These are phyloP conservation scores for Sinapis alba DNA, from an alignment of 441 rosid genomes.

Conservation along the genomic window DNA sequence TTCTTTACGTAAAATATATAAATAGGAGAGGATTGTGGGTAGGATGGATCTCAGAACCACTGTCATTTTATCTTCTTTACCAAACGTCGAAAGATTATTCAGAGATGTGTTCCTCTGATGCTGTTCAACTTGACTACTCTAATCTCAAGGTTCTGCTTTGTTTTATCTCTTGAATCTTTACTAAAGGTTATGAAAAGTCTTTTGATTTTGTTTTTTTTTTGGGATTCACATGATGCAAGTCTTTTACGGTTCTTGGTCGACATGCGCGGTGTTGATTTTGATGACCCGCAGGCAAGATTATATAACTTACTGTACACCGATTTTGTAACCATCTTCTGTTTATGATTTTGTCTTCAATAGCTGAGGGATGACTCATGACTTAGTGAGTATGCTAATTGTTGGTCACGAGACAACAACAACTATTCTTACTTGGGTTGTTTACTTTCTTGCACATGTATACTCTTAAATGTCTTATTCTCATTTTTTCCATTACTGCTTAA, in stretches of 20 bases:
- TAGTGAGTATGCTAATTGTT: slow-evolving; percentile 94
- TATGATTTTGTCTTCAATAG: slow-evolving; percentile 43
- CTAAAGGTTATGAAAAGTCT: background rate
- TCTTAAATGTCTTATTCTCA: background rate
- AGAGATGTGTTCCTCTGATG: too few relatives aligned
- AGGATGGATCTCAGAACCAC: too few relatives aligned
- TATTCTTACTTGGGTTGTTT: slow-evolving; percentile 95
- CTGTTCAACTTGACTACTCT: slow-evolving; percentile 77
- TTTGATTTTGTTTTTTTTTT: slow-evolving; percentile 29
- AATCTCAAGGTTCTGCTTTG: slow-evolving; percentile 70
- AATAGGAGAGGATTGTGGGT: too few relatives aligned
- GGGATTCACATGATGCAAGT: slow-evolving; percentile 81
- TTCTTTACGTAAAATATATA: too few relatives aligned
- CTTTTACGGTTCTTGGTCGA: slow-evolving; percentile 90
- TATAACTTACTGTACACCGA: background rate
- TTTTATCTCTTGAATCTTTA: too few relatives aligned
- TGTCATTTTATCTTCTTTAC: too few relatives aligned
- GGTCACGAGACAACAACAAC: slow-evolving; percentile 98
- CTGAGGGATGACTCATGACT: slow-evolving; percentile 67
- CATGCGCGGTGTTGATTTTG: slow-evolving; percentile 92
- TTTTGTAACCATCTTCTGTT: background rate
- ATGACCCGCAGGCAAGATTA: slow-evolving; percentile 69
- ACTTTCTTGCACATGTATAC: slow-evolving; percentile 82
- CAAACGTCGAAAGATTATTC: too few relatives aligned
- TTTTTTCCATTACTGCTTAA: background rate